Evolutionary conservation across 768 basidiomycete species (phyloP).

Genomic region (Mycena pura): DNA sequence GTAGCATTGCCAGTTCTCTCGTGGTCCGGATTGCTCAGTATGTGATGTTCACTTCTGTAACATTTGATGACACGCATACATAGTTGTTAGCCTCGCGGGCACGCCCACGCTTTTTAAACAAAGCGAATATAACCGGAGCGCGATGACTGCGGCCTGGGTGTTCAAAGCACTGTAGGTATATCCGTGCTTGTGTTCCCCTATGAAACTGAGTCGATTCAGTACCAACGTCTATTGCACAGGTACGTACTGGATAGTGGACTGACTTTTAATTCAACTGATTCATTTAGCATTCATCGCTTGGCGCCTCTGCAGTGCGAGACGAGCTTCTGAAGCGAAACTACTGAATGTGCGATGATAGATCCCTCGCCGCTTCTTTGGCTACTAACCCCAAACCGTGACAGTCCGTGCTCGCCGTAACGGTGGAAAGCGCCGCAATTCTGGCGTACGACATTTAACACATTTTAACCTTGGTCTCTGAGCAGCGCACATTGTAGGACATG

Average conservation of each 20-base stretch:
- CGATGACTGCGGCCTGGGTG: background rate
- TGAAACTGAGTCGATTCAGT: background rate
- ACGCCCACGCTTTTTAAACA: background rate
- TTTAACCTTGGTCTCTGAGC: background rate
- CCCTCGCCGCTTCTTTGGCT: background rate
- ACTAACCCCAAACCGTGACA: background rate
- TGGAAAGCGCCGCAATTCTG: slow-evolving; percentile 3
- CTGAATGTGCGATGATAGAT: background rate
- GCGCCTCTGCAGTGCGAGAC: slow-evolving; percentile 1
- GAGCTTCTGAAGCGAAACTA: background rate
- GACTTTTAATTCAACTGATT: background rate
- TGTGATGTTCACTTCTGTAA: background rate
- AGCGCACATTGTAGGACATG: background rate
- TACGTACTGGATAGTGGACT: no score
- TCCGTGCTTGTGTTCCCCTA: background rate
- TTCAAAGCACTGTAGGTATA: background rate
- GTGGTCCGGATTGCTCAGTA: background rate
- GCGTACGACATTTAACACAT: background rate
- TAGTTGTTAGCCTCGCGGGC: background rate
- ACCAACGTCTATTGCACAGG: slow-evolving; percentile 6
- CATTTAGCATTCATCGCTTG: background rate
- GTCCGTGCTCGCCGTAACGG: background rate
- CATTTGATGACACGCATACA: background rate
- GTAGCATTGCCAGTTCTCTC: background rate
- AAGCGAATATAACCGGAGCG: background rate